A percentile compares a stretch with the other conserved stretches of the same genome.
These are phyloP conservation scores for Rubroshorea leprosula DNA, from an alignment of 345 rosid species.

Conservation along the genomic window DNA sequence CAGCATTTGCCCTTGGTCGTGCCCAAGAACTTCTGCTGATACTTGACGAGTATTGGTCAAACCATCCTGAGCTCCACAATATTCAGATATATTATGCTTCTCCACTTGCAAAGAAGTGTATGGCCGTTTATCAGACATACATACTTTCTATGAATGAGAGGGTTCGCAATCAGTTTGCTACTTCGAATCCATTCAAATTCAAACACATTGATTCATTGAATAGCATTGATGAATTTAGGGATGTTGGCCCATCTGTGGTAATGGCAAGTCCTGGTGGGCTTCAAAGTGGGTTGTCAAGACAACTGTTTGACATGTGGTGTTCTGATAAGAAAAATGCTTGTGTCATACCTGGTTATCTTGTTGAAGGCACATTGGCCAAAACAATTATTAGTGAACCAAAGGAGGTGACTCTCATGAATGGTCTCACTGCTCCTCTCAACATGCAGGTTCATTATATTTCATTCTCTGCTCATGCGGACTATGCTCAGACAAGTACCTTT, in stretches of 20 bases:
- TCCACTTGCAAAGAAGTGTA: constrained; percentile 92
- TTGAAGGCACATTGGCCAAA: constrained; percentile 81
- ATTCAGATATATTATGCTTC: constrained; percentile 93
- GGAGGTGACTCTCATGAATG: constrained; percentile 93
- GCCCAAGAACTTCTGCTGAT: constrained; percentile 80
- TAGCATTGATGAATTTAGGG: constrained; percentile 81
- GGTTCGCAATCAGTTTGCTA: constrained; percentile 85
- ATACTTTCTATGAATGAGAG: constrained; percentile 93
- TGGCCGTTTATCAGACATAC: constrained; percentile 95
- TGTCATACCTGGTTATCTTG: constrained; percentile 77
- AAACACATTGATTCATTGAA: constrained; percentile 75
- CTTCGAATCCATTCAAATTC: constrained; percentile 86
- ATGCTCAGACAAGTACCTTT: constrained; percentile 89
- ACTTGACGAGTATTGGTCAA: constrained; percentile 86
- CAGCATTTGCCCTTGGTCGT: constrained; percentile 80
- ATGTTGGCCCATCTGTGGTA: constrained; percentile 86
- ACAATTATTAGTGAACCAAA: constrained; percentile 82
- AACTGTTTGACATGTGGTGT: constrained; percentile 91
- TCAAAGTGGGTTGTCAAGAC: constrained; percentile 88
- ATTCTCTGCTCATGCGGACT: constrained; percentile 94
- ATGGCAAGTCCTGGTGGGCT: constrained; percentile 95
- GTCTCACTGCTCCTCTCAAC: constrained; percentile 76
- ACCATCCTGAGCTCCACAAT: constrained; percentile 81
- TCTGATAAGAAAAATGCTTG: constrained; percentile 85
- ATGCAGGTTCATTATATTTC: constrained; percentile 94